Evolutionary conservation across 495 filamentous ascomycete genomes (phyloP), one percentile per base, ranked within the genome.

Genomic region (Hyaloscypha hepaticicola): DNA sequence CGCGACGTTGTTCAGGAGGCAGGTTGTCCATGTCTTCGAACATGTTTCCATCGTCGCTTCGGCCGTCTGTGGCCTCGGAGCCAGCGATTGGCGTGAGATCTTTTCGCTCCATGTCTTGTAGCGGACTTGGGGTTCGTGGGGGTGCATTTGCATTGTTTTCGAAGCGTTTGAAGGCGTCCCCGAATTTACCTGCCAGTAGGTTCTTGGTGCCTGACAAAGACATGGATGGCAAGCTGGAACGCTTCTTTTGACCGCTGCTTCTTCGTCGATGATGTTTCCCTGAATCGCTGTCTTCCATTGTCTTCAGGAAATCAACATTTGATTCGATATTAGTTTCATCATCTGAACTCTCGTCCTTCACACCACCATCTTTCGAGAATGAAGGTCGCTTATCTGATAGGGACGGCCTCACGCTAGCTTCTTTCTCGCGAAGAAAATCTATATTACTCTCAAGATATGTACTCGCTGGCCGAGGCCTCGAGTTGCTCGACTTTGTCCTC

Each of bases 161-260:
- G 69, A 99, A 99, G 5, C 90, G 85, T 66, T 93, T 89, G 79
- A 99, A 98, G 4, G 96, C 94, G 59, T 97, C 96, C 1, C 96
- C 93, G 75, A 99, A 97, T 73, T 90, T 92, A 8, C 93, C 91
- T 27, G 88, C 88, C 26, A 99, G 81, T 45, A 96, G 83, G n/a
- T 84, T 90, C 75, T 96, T 97, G 61, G 90, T 89, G 29, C 90
- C 89, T n/a, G 70, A 69, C 27, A 72, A 68, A 53, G 70, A 66
- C 69, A 71, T 71, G 1, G 88, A 92, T 16, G 89, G 88, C 60
- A 99, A 80, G 73, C 91, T 96, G 24, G 89, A 81, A 34, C 92
- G 88, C 72, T 97, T 97, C 16, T 78, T 73, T 58, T 73, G 82
- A 57, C 77, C 78, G 66, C 82, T 83, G 53, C 79, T 81, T 45